These are phyloP conservation scores for Prunus mira DNA, from an alignment of 306 rosid genomes.

Conservation along the genomic window DNA sequence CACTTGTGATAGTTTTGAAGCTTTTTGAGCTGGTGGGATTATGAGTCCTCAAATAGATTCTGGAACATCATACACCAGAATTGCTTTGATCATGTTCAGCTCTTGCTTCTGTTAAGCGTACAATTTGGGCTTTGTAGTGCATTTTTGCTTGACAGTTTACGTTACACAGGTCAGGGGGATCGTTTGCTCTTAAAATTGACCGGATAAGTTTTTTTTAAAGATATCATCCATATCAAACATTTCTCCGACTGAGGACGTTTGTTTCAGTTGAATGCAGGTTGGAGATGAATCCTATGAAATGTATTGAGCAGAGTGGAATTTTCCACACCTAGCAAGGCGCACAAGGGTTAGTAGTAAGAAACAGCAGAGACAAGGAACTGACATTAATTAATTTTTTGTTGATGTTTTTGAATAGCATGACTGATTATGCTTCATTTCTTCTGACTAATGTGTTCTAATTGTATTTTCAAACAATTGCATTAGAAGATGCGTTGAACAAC, in stretches of 20 bases:
- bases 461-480: conserved; percentile 30
- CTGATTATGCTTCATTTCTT: too few relatives aligned
- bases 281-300: conserved; percentile 85
- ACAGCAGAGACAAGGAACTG: not conserved
- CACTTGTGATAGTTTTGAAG: not conserved
- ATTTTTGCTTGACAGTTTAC: not conserved
- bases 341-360: conserved; percentile 66
- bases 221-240: too few relatives aligned
- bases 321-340: conserved; percentile 77
- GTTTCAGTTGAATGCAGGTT: conserved; percentile 45
- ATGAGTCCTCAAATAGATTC: not conserved
- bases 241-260: not conserved
- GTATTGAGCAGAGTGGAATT: conserved; percentile 64
- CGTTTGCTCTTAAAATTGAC: not conserved
- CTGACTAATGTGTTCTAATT: not conserved
- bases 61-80: not conserved
- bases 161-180: not conserved
- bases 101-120: not conserved
- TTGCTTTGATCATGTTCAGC: not conserved
- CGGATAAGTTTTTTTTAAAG: not conserved
- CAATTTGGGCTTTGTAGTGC: not conserved
- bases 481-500: conserved; percentile 70
- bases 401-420: not conserved
- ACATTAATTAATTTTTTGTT: not conserved
- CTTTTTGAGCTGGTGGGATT: not conserved